A percentile compares a stretch with the other conserved stretches of the same genome.
Evolutionary conservation across 495 filamentous ascomycete species (phyloP).

Genomic region (Penicillium riverlandense): DNA sequence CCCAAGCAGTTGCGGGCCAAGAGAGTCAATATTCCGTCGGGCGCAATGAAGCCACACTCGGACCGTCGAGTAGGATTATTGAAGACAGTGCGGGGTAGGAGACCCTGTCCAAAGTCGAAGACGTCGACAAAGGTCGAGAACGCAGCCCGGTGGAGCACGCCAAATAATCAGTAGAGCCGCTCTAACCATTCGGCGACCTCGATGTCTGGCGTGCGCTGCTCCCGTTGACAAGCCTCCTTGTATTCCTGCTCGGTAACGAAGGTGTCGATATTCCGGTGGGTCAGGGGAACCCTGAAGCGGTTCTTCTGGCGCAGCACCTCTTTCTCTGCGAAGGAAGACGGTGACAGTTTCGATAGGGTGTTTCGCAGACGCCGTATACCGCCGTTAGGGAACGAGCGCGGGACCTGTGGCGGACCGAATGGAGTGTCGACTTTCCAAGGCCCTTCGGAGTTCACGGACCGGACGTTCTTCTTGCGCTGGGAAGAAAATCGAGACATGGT

Average conservation of each 20-base stretch:
- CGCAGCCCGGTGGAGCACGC: neutral
- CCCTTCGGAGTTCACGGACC: conserved; percentile 22
- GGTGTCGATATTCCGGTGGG: conserved; percentile 38
- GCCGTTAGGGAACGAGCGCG: conserved; percentile 17
- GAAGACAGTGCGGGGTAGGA: too few species aligned
- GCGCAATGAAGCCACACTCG: neutral
- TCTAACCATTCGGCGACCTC: conserved; percentile 64
- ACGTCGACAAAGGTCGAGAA: neutral
- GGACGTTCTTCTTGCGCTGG: conserved; percentile 15
- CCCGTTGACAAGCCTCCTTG: conserved; percentile 50
- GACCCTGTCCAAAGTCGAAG: too few species aligned
- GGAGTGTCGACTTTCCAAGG: conserved; percentile 31
- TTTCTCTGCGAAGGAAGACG: conserved; percentile 31
- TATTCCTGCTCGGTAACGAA: conserved; percentile 33
- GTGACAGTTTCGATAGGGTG: conserved; percentile 29
- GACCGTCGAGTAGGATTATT: neutral
- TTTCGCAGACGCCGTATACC: conserved; percentile 33
- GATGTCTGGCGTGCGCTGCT: conserved; percentile 52
- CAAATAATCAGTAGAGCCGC: conserved; percentile 40
- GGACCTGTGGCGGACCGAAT: conserved; percentile 32
- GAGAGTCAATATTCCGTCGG: neutral
- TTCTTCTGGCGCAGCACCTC: conserved; percentile 35
- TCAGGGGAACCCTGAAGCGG: conserved; percentile 34
- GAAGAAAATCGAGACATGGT: conserved; percentile 23
- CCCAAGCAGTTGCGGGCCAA: conserved; percentile 1